phyloP scores from a whole-genome alignment of 1,284 basidiomycete species.

The Trichosporon sp. region DNA sequence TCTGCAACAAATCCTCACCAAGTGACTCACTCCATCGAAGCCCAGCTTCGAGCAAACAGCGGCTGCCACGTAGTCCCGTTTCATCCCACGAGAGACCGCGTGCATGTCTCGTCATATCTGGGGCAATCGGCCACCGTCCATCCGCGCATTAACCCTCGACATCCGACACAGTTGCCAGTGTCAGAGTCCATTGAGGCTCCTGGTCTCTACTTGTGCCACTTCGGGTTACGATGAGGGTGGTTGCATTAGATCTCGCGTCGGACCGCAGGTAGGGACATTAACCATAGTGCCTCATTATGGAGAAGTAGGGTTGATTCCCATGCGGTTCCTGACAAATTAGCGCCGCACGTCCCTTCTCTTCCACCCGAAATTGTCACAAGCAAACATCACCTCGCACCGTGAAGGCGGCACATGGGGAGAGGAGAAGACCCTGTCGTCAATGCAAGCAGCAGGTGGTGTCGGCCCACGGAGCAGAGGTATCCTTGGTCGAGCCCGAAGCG shows the following conservation, averaged over 20 bases:
- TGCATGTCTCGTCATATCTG: no score
- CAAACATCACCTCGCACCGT: not conserved
- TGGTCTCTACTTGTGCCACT: no score
- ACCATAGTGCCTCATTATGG: not conserved
- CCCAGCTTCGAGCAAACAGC: no score
- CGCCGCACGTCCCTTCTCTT: not conserved
- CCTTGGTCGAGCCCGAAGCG: not conserved
- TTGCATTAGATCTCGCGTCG: not conserved
- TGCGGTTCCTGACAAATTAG: not conserved
- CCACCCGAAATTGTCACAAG: not conserved
- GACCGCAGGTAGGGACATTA: not conserved
- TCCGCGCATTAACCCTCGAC: no score
- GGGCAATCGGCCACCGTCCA: no score
- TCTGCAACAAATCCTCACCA: no score
- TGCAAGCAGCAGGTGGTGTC: not conserved
- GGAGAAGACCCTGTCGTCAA: not conserved
- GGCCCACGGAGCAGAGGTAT: not conserved
- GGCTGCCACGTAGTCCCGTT: no score
- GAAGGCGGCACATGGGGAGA: no score
- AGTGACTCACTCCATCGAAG: no score
- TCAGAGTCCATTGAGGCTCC: no score
- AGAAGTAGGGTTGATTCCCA: not conserved
- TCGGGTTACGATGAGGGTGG: not conserved
- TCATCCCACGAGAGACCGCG: no score
- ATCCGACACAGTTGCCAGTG: no score